Evolutionary conservation across 306 rosid genomes (phyloP).

Genomic region (Benincasa hispida): DNA sequence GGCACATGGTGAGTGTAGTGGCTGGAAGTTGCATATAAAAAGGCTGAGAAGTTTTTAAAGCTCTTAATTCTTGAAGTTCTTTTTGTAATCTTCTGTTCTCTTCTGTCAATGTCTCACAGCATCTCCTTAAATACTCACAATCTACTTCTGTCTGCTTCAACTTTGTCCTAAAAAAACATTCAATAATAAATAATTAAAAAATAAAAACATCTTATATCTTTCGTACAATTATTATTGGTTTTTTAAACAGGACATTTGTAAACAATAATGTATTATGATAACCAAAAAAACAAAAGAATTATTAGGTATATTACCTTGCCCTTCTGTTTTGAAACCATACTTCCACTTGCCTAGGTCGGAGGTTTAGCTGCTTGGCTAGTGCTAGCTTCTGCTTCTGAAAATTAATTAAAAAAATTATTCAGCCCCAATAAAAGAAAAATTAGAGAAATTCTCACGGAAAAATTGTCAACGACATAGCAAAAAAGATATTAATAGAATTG

Average conservation of each 20-base stretch:
- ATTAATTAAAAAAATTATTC: too few relatives aligned
- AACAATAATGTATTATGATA: not conserved
- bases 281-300: not conserved
- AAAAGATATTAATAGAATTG: too few relatives aligned
- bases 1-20: slow-evolving; percentile 97
- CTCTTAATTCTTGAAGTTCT: slow-evolving; percentile 85
- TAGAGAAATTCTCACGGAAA: too few relatives aligned
- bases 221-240: not conserved
- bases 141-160: slow-evolving; percentile 97
- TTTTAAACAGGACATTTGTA: not conserved
- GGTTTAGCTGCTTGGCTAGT: slow-evolving; percentile 72
- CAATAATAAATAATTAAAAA: too few relatives aligned
- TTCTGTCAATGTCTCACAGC: slow-evolving; percentile 83
- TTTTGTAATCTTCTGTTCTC: slow-evolving; percentile 88
- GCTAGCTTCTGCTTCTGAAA: slow-evolving; percentile 74
- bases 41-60: slow-evolving; percentile 68
- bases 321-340: slow-evolving; percentile 99
- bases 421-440: too few relatives aligned
- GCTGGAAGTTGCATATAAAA: slow-evolving; percentile 93
- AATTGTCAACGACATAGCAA: too few relatives aligned
- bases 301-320: slow-evolving; percentile 46
- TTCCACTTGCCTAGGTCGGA: slow-evolving; percentile 96
- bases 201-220: not conserved
- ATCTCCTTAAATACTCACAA: slow-evolving; percentile 82
- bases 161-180: slow-evolving; percentile 46